phyloP scores from a whole-genome alignment of 1,284 basidiomycete species.

The Cronartium ribicola region DNA sequence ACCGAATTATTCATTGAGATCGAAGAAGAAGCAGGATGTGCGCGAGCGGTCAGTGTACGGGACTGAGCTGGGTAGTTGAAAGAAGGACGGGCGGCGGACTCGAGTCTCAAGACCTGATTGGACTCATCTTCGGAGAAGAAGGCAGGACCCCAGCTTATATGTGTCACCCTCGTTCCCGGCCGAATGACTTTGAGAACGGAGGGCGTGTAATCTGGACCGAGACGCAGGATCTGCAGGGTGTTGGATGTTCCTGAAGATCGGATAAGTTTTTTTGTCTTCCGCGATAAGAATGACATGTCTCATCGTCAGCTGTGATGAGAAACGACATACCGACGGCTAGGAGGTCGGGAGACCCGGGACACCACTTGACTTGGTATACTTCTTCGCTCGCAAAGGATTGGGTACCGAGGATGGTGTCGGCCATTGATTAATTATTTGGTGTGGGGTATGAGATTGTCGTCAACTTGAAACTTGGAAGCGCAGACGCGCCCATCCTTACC shows the following conservation, averaged over 20 bases:
- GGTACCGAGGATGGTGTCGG: neutral
- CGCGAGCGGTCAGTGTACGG: constrained; percentile 14
- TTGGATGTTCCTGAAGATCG: constrained; percentile 19
- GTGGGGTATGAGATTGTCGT: too few relatives aligned
- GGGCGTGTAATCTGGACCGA: constrained; percentile 19
- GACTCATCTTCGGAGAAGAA: constrained; percentile 5
- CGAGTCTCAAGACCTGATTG: constrained; percentile 19
- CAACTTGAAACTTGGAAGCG: too few relatives aligned
- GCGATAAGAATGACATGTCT: neutral
- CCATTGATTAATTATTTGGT: neutral
- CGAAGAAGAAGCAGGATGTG: constrained; percentile 7
- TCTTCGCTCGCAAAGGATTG: neutral
- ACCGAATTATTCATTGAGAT: neutral
- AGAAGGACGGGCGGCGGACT: neutral
- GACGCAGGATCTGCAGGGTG: constrained; percentile 22
- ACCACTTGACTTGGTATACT: neutral
- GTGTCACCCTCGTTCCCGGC: constrained; percentile 13
- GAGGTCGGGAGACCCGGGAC: neutral
- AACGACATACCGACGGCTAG: neutral
- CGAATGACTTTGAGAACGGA: constrained; percentile 12
- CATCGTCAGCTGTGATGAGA: neutral
- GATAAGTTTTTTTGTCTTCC: neutral
- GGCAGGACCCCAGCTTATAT: constrained; percentile 30
- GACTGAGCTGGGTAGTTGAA: neutral
- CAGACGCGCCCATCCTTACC: too few relatives aligned